These are phyloP conservation scores for Cryphonectria carpinicola DNA, from an alignment of 2,329 filamentous ascomycete genomes.

Conservation along the genomic window DNA sequence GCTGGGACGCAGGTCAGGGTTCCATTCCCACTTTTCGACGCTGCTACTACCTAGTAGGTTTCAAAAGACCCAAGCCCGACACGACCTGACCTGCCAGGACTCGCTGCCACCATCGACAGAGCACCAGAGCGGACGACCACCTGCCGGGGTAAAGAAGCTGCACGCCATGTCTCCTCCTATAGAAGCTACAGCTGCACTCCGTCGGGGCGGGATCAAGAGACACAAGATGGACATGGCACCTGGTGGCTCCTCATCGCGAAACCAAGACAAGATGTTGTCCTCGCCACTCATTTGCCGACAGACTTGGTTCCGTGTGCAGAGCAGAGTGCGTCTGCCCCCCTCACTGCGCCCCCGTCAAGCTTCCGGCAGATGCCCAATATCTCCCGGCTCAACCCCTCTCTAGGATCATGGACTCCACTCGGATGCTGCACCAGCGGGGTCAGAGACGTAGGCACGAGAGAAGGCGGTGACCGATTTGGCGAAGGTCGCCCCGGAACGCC, in stretches of 20 bases:
- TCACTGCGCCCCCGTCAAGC: too few relatives aligned
- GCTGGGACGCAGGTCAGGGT: background rate
- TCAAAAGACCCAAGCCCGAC: background rate
- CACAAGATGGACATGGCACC: background rate
- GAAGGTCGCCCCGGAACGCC: background rate
- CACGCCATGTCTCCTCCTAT: background rate
- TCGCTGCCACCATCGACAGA: background rate
- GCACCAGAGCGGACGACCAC: background rate
- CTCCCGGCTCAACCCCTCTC: background rate
- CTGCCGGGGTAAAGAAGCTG: background rate
- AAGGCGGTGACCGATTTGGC: conserved; percentile 17
- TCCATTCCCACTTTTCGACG: conserved; percentile 8
- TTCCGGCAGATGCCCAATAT: background rate
- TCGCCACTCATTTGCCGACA: background rate
- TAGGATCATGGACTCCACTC: background rate
- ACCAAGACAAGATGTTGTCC: background rate
- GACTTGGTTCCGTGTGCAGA: background rate
- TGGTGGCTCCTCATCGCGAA: background rate
- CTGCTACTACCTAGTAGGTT: background rate
- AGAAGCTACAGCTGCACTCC: background rate
- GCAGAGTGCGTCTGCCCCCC: background rate
- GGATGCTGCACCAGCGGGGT: conserved; percentile 6
- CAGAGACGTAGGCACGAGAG: background rate
- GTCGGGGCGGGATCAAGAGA: background rate
- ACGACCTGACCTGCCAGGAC: background rate